phyloP scores from a whole-genome alignment of 352 stramenopile genomes.

The Phytopythium chamaehyphon region DNA sequence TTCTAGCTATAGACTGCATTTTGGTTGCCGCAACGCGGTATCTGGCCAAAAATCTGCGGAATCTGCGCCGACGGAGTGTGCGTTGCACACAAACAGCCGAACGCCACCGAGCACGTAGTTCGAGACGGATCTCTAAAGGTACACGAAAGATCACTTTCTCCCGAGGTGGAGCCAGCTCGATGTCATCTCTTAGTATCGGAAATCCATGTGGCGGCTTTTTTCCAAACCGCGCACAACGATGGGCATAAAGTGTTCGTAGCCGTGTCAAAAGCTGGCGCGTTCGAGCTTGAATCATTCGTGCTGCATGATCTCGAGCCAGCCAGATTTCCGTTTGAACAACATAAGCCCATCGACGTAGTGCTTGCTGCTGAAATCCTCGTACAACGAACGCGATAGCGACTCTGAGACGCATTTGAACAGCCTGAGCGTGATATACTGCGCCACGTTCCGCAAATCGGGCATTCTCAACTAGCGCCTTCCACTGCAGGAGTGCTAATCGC shows the following conservation, averaged over 20 bases:
- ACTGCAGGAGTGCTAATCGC: conserved; percentile 70
- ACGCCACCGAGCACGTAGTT: conserved; percentile 56
- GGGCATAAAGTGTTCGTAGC: conserved; percentile 31
- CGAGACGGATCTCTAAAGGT: conserved; percentile 42
- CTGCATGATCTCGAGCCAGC: conserved; percentile 44
- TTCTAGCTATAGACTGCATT: conserved; percentile 60
- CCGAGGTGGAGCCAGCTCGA: conserved; percentile 40
- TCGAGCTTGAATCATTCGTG: conserved; percentile 48
- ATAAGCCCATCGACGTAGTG: conserved; percentile 49
- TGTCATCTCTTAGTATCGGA: conserved; percentile 36
- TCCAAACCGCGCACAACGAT: conserved; percentile 40
- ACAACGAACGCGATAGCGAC: conserved; percentile 71
- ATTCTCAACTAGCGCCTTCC: conserved; percentile 75
- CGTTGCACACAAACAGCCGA: conserved; percentile 54
- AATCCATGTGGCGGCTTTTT: background rate
- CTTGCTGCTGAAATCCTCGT: conserved; percentile 58
- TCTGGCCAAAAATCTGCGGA: conserved; percentile 38
- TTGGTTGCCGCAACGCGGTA: conserved; percentile 51
- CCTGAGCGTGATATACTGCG: conserved; percentile 55
- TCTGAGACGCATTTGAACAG: conserved; percentile 48
- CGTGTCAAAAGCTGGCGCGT: conserved; percentile 36
- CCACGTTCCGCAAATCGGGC: conserved; percentile 49
- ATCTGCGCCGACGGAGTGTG: conserved; percentile 47
- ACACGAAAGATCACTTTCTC: conserved; percentile 40
- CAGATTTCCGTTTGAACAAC: conserved; percentile 56